A percentile compares a stretch with the other conserved stretches of the same genome.
These are phyloP conservation scores for Passalora sequoiae DNA, from an alignment of 2,329 filamentous ascomycete species.

Conservation along the genomic window DNA sequence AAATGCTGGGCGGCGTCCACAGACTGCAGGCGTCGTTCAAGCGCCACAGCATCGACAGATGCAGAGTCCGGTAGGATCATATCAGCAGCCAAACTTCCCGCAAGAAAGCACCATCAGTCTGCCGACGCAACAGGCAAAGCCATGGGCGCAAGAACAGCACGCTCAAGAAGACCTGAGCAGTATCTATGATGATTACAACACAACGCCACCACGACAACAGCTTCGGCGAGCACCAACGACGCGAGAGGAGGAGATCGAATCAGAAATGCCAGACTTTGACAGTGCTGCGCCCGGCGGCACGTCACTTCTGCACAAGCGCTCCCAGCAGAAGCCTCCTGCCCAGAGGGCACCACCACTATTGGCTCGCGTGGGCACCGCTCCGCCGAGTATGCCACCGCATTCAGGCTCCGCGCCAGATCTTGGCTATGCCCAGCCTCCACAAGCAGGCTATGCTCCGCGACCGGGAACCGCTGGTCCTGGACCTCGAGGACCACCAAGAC, in stretches of 20 bases:
- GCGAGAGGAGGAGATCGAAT: conserved; percentile 43
- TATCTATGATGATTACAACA: conserved; percentile 20
- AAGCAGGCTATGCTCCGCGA: conserved; percentile 4
- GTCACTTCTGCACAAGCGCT: conserved; percentile 26
- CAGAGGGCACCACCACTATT: conserved; percentile 10
- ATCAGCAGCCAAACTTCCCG: conserved; percentile 6
- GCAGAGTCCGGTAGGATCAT: conserved; percentile 13
- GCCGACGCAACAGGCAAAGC: conserved; percentile 9
- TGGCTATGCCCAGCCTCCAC: conserved; percentile 9
- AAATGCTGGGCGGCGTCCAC: conserved; percentile 15
- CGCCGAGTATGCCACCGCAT: conserved; percentile 12
- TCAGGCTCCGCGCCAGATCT: conserved; percentile 16
- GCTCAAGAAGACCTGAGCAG: conserved; percentile 13
- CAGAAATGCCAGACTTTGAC: conserved; percentile 62
- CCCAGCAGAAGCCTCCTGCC: conserved; percentile 29
- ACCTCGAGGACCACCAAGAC: conserved; percentile 12
- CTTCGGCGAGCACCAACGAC: conserved; percentile 19
- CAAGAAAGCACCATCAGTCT: conserved; percentile 5
- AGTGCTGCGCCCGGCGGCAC: conserved; percentile 35
- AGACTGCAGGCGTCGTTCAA: conserved; percentile 16
- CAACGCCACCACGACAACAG: conserved; percentile 7
- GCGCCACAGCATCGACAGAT: conserved; percentile 9
- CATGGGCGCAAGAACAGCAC: conserved; percentile 10
- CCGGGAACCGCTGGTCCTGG: conserved; percentile 9
- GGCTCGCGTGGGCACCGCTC: conserved; percentile 5